A percentile compares a stretch with the other conserved stretches of the same genome.
phyloP scores from a whole-genome alignment of 2,329 filamentous ascomycete genomes.

The Scorias spongiosa region DNA sequence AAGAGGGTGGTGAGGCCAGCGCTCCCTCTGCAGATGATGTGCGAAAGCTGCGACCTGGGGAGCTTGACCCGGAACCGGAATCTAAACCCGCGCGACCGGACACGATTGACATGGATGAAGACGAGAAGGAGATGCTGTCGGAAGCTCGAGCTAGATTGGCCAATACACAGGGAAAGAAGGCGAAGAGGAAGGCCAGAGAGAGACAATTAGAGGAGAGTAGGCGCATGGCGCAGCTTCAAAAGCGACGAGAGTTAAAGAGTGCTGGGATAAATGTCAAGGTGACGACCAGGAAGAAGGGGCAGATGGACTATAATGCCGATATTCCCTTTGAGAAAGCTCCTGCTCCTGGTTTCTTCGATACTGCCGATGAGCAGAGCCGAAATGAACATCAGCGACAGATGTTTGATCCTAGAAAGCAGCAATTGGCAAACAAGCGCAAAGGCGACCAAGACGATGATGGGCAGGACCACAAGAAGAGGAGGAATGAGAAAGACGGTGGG shows the following conservation, averaged over 20 bases:
- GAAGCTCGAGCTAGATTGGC: conserved; percentile 91
- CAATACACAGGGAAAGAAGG: conserved; percentile 98
- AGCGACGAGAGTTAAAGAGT: conserved; percentile 89
- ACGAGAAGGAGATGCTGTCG: conserved; percentile 98
- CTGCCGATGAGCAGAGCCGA: conserved; percentile 58
- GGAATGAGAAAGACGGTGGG: conserved; percentile 71
- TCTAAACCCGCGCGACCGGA: conserved; percentile 90
- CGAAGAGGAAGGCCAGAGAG: conserved; percentile 92
- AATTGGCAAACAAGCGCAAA: conserved; percentile 82
- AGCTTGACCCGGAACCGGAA: conserved; percentile 94
- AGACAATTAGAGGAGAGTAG: conserved; percentile 90
- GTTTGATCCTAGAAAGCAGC: conserved; percentile 87
- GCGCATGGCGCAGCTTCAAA: conserved; percentile 77
- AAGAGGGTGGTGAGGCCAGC: conserved; percentile 69
- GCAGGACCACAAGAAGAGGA: conserved; percentile 65
- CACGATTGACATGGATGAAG: conserved; percentile 94
- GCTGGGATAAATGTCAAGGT: conserved; percentile 98
- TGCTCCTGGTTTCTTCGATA: conserved; percentile 83
- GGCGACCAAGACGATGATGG: conserved; percentile 69
- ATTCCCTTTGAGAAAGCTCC: conserved; percentile 94
- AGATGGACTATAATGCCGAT: conserved; percentile 99
- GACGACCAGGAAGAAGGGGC: conserved; percentile 74
- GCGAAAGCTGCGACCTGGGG: conserved; percentile 64
- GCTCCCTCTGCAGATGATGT: conserved; percentile 90
- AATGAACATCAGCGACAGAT: conserved; percentile 75